phyloP scores from a whole-genome alignment of 352 stramenopile species.

The Pythium phragmitis region DNA sequence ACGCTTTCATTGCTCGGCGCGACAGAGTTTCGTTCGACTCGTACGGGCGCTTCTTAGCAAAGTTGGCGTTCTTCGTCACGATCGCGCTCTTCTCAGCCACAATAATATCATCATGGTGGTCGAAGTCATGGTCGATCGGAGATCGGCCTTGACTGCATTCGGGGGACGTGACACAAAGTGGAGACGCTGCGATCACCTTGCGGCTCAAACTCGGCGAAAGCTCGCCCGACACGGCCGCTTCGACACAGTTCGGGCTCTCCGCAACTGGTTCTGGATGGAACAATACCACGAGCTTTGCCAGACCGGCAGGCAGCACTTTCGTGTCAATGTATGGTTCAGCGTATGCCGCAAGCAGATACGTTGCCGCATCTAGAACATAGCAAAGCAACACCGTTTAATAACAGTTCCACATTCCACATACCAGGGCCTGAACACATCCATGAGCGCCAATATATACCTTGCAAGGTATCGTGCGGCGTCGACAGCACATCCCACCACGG shows the following conservation, averaged over 20 bases:
- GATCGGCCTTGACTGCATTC: constrained; percentile 74
- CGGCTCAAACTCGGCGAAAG: constrained; percentile 9
- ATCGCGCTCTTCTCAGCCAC: constrained; percentile 21
- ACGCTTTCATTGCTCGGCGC: constrained; percentile 21
- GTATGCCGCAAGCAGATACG: constrained; percentile 75
- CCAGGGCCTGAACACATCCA: constrained; percentile 30
- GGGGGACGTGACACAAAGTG: constrained; percentile 69
- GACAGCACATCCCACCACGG: constrained; percentile 74
- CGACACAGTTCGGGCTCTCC: constrained; percentile 46
- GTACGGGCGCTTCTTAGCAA: constrained; percentile 24
- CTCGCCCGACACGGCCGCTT: constrained; percentile 16
- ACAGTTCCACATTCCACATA: constrained; percentile 42
- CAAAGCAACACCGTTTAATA: constrained; percentile 67
- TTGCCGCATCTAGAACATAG: constrained; percentile 72
- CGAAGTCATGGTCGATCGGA: constrained; percentile 73
- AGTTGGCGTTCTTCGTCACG: constrained; percentile 15
- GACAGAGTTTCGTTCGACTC: constrained; percentile 22
- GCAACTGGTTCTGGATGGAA: constrained; percentile 62
- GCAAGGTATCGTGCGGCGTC: constrained; percentile 68
- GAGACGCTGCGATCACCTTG: constrained; percentile 32
- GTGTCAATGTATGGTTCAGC: constrained; percentile 77
- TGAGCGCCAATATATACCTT: constrained; percentile 68
- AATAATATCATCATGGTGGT: constrained; percentile 45
- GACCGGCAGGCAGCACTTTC: constrained; percentile 60
- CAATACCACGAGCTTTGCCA: constrained; percentile 75